Conservation (phyloP, 176 grass and related monocot species). For the Cymbopogon citratus region DNA sequence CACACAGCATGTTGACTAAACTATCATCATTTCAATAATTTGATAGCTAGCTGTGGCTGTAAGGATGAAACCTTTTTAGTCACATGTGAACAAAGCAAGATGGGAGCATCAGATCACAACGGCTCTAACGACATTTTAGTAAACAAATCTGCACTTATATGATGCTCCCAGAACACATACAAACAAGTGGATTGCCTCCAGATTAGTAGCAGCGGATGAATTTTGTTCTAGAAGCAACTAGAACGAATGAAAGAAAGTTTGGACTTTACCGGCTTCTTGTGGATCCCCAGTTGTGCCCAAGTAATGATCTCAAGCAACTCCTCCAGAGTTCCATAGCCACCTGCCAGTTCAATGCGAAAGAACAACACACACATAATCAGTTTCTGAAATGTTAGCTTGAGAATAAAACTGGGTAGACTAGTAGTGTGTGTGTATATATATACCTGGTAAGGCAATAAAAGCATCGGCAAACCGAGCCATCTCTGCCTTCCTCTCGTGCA, state of each 20-base stretch:
- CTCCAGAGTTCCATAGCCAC: conserved; percentile 93
- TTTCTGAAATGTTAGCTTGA: background rate
- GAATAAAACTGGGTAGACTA: background rate
- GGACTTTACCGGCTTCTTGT: conserved; percentile 79
- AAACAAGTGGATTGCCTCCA: background rate
- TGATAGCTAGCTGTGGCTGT: background rate
- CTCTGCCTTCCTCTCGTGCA: conserved; percentile 95
- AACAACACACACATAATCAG: background rate
- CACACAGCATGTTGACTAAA: conserved; percentile 19
- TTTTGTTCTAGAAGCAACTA: background rate
- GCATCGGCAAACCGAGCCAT: conserved; percentile 92
- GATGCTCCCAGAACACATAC: conserved; percentile 10
- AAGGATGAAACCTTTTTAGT: conserved; percentile 10
- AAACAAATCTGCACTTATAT: conserved; percentile 7
- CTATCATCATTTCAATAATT: background rate
- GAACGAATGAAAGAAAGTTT: background rate
- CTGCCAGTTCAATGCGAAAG: background rate
- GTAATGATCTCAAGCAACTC: conserved; percentile 89
- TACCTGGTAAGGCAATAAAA: conserved; percentile 87
- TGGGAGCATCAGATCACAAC: conserved; percentile 38
- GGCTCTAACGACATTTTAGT: conserved; percentile 28
- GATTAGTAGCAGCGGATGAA: background rate
- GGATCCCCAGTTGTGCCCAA: conserved; percentile 93
- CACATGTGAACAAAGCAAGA: conserved; percentile 17
- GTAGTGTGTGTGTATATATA: too few relatives aligned